Evolutionary conservation across 176 grass and related monocot genomes (phyloP), one percentile per base, ranked within the genome.

Genomic region (Bromus sterilis): DNA sequence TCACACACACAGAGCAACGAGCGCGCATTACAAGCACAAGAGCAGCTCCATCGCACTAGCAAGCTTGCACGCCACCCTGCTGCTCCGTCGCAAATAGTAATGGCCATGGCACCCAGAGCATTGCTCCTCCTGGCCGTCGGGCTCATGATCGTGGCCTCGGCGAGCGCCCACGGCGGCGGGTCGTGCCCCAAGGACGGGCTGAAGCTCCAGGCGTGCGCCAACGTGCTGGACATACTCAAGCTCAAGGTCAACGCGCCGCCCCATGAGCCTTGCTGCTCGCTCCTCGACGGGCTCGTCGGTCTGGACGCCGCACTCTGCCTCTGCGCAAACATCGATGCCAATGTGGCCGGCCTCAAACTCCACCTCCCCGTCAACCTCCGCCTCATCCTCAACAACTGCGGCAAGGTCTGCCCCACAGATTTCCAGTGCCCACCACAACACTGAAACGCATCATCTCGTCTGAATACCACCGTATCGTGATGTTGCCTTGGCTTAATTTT

Each of bases 271-370:
- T 89, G 87, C 83, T 89, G 87, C 87, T 71, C 82, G 68, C 83
- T 89, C 9, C 53, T 86, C 25, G 15, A 65, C 1, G 78, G 73
- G 4, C 78, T 89, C 33, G 78, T 72, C 31, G 35, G 57, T 63
- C 55, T 78, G 7, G 83, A 89, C 41, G 87, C 71, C 33, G 83
- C 83, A 61, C 51, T 66, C 14, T 89, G 87, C 87, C 83, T 89
- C 71, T 89, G 87, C 87, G 82, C 83, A 14, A 73, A 78, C 49
- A 58, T 89, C 40, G 82, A 78, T 51, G 87, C 87, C 63, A 72
- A 86, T 55, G 25, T 89, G 16, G 53, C 86, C 4, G 87, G 87
- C 18, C 21, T 89, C 71, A 57, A 82, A 1, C 81, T 89, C 25
- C 65, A 86, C 71, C 12, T 89, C 41, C 87, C 87, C 53, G 12